A percentile compares a stretch with the other conserved stretches of the same genome.
Evolutionary conservation across 148 eudicot species (phyloP).

Genomic region (Polygonum aviculare): DNA sequence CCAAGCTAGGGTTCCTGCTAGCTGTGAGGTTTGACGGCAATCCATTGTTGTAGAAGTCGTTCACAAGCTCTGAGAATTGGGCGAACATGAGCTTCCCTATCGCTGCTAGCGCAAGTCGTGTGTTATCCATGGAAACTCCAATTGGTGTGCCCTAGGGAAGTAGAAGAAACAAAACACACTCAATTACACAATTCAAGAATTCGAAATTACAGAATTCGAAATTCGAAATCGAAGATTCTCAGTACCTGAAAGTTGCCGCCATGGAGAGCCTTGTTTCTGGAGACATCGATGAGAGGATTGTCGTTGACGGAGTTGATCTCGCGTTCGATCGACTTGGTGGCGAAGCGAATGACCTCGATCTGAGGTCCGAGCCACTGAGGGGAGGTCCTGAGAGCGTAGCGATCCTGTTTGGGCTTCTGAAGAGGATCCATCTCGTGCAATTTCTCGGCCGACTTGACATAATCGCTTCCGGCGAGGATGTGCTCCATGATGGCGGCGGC

Average conservation of each 20-base stretch:
- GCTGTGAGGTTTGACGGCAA: conserved; percentile 78
- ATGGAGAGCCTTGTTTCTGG: conserved; percentile 73
- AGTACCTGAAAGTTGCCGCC: conserved; percentile 60
- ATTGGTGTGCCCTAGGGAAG: conserved; percentile 78
- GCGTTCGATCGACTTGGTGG: conserved; percentile 74
- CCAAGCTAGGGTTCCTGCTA: conserved; percentile 76
- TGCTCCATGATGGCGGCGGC: conserved; percentile 94
- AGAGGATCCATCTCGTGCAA: conserved; percentile 64
- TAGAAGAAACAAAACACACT: not conserved
- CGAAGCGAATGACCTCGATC: conserved; percentile 67
- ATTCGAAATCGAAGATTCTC: not conserved
- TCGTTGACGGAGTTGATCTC: conserved; percentile 91
- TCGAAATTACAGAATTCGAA: not conserved
- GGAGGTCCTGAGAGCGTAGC: conserved; percentile 80
- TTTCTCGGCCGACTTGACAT: conserved; percentile 60
- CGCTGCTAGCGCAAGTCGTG: conserved; percentile 64
- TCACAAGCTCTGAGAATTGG: conserved; percentile 74
- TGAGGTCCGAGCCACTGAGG: conserved; percentile 96
- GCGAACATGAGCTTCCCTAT: conserved; percentile 84
- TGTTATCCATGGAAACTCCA: conserved; percentile 85
- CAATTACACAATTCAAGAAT: not conserved
- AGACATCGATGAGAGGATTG: conserved; percentile 78
- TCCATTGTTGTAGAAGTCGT: conserved; percentile 84
- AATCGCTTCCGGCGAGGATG: conserved; percentile 56
- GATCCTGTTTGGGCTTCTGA: conserved; percentile 81